Evolutionary conservation across 2,329 filamentous ascomycete species (phyloP).

Genomic region (Acrocalymma vagum): DNA sequence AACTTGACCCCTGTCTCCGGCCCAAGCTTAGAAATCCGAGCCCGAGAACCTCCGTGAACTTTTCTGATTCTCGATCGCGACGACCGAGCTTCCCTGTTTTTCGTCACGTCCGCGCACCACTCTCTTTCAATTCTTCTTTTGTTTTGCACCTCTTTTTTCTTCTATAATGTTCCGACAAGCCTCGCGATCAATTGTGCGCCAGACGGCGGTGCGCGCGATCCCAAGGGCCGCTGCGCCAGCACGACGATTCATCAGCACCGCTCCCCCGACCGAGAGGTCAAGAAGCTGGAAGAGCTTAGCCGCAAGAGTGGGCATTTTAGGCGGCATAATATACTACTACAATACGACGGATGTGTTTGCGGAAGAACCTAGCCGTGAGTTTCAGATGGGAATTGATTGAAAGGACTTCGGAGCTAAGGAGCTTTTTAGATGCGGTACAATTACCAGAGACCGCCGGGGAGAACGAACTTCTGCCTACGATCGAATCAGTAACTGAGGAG

Average conservation of each 20-base stretch:
- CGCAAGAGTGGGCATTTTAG: conserved; percentile 78
- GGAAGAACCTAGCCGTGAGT: conserved; percentile 78
- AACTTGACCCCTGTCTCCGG: too few relatives aligned
- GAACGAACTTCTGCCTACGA: conserved; percentile 51
- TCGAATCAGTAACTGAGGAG: conserved; percentile 55
- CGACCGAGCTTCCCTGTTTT: too few relatives aligned
- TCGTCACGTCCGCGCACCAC: too few relatives aligned
- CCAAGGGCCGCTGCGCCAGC: conserved; percentile 48
- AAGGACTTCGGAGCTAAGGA: conserved; percentile 18
- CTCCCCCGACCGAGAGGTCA: conserved; percentile 69
- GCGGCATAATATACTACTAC: conserved; percentile 87
- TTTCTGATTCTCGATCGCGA: too few relatives aligned
- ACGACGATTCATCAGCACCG: conserved; percentile 65
- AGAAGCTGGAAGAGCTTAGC: conserved; percentile 83
- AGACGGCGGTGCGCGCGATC: conserved; percentile 40
- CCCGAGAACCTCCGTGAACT: too few relatives aligned
- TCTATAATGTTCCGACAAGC: conserved; percentile 62
- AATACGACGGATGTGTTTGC: conserved; percentile 89
- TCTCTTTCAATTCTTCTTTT: too few relatives aligned
- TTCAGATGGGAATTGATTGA: background rate
- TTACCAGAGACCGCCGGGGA: conserved; percentile 52
- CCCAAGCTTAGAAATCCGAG: too few relatives aligned
- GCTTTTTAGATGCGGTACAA: conserved; percentile 27
- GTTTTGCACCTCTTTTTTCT: conserved; percentile 23
- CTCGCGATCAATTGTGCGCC: conserved; percentile 53